Conservation (phyloP, 2,329 filamentous ascomycete genomes). For the Didymosphaeria variabile region DNA sequence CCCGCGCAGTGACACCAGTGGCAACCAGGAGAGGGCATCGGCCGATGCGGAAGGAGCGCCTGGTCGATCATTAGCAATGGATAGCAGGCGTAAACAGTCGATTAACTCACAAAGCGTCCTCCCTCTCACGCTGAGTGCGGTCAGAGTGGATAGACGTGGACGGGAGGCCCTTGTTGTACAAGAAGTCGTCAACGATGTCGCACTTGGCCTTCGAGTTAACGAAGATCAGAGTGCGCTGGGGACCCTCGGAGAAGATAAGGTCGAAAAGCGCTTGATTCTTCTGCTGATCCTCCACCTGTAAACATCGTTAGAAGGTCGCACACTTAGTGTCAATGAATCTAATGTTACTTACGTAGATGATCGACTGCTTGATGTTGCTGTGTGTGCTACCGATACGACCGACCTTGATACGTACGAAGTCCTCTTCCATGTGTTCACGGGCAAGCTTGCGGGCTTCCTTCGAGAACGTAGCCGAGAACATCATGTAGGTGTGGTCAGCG, state of each 20-base stretch:
- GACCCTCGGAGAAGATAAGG: constrained; percentile 73
- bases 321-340: too few relatives aligned
- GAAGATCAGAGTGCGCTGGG: constrained; percentile 86
- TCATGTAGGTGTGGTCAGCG: constrained; percentile 72
- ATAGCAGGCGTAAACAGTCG: background rate
- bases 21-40: constrained; percentile 81
- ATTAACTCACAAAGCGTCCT: constrained; percentile 77
- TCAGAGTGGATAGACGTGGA: constrained; percentile 89
- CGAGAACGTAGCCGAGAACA: constrained; percentile 96
- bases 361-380: constrained; percentile 78
- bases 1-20: constrained; percentile 83
- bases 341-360: constrained; percentile 66
- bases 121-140: constrained; percentile 88
- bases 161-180: constrained; percentile 82
- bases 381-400: constrained; percentile 87
- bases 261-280: constrained; percentile 79
- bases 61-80: constrained; percentile 35
- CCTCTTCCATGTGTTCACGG: constrained; percentile 74
- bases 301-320: background rate
- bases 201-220: constrained; percentile 81
- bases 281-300: constrained; percentile 59
- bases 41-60: constrained; percentile 79
- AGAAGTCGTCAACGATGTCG: constrained; percentile 85
- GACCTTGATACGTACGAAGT: constrained; percentile 82
- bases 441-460: constrained; percentile 80